Evolutionary conservation across 208 protist species (phyloP), one percentile per base, ranked within the genome.

Genomic region (Leishmania major): DNA sequence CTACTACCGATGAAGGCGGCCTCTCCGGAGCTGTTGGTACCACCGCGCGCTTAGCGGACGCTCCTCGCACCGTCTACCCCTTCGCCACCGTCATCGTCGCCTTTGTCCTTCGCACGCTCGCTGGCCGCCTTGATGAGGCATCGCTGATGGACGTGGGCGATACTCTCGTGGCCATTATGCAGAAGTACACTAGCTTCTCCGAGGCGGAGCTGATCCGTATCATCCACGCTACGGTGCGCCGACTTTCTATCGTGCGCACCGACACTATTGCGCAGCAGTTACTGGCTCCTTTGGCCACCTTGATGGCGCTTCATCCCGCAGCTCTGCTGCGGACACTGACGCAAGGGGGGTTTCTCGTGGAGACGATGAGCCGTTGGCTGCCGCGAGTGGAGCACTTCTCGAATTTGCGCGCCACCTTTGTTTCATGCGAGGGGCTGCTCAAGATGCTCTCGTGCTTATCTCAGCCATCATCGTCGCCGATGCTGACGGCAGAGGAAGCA

Each of bases 221-320:
- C 4, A 85, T 91, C 37, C 76, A 84, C 72, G 70, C 84, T 66
- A 86, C 89, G 60, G 85, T 90, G 13, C 64, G 71, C 51, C 91
- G 91, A 35, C 84, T 96, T 35, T 51, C 59, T 22, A 71, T 75
- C 13, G 88, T 89, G 57, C 83, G 84, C 35, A 93, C 90, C 1
- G 84, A 88, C 77, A 91, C 84, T 10, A 91, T 92, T 15, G 77
- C 67, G 10, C 78, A 92, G 76, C 87, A 94, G 80, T 85, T 96
- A 49, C 66, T 96, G 19, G 59, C 80, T 7, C 91, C 92, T 35
- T 77, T 96, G 7, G 89, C 91, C 53, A 82, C 88, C n/a, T 77
- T 96, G 75, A 75, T 93, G 57, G 75, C 78, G 75, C 70, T 75
- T 31, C 83, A 94, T 84, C 83, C 87, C 1, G 85, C 71, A n/a